phyloP scores from a whole-genome alignment of 2,329 filamentous ascomycete species.

The Cladosporium sp. region DNA sequence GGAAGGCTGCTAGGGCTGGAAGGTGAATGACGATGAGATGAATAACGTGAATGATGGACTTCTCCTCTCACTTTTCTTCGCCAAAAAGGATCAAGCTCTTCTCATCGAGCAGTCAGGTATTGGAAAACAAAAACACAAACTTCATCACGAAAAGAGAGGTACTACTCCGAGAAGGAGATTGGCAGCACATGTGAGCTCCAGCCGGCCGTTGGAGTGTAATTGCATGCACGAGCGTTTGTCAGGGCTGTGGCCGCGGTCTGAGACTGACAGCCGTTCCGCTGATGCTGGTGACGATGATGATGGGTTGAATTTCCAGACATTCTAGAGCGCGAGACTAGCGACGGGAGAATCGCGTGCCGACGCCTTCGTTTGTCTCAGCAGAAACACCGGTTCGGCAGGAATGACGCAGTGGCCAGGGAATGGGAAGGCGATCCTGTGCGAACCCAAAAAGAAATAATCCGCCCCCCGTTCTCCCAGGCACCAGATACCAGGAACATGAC shows the following conservation, averaged over 20 bases:
- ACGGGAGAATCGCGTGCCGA: background rate
- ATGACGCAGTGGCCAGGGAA: constrained; percentile 4
- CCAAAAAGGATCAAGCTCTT: no score
- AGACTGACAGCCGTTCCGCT: no score
- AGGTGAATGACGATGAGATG: no score
- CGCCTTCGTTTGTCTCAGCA: constrained; percentile 2
- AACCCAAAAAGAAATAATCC: background rate
- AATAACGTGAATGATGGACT: no score
- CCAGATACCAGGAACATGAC: no score
- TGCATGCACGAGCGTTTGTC: constrained; percentile 6
- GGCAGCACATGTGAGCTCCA: background rate
- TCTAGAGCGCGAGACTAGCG: background rate
- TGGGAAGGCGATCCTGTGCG: no score
- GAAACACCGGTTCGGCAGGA: background rate
- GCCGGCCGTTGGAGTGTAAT: background rate
- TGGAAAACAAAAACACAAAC: no score
- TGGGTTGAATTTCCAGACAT: no score
- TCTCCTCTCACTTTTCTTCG: no score
- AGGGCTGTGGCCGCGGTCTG: background rate
- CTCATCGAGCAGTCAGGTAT: no score
- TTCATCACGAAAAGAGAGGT: no score
- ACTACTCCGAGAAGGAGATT: constrained; percentile 2
- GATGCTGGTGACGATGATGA: no score
- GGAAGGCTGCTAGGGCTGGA: background rate
- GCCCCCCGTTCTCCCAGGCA: background rate